Evolutionary conservation across 352 stramenopile genomes (phyloP), one percentile per base, ranked within the genome.

Genomic region (Saprolegnia diclina): DNA sequence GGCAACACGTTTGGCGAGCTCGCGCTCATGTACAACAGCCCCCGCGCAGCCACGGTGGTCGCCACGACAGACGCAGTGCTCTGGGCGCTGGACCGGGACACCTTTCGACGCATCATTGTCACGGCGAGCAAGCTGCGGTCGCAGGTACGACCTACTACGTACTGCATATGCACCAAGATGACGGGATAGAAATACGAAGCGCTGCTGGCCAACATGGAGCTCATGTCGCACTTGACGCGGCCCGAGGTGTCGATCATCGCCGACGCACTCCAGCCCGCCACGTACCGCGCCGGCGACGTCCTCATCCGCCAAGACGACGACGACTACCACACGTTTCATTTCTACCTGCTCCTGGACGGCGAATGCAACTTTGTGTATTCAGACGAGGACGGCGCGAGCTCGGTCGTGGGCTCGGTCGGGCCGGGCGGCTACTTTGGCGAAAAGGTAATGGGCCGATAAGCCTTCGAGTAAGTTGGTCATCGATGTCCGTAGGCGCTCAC

Each of bases 41-140:
- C 84, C 56, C 83, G 87, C 37, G 83, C 80, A 7, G 79, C 87
- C n/a, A 95, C 87, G 1, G 80, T 96, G 32, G 77, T 94, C 21
- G 76, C 85, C 0, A 83, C 76, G 52, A 62, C 77, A 50, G 77
- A 87, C 24, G 83, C 85, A 18, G 74, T 76, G 0, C 73, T 97
- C 9, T 99, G 81, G 89, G 83, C 85, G 18, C 76, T 99, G 16
- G 91, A 98, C 77, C 84, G 96, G 21, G 76, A 89, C 59, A 95
- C 91, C 0, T 99, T 99, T 78, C 79, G 92, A 3, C 63, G 46
- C 21, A 69, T 69, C 38, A 56, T 69, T 38, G 63, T 69, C 38
- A 69, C 44, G 1, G 63, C 63, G 16, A 69, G 54, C 63, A 54
- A 69, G 26, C 22, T 24, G 37, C 63, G 63, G n/a, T 59, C 63